These are phyloP conservation scores for Jasminum sambac DNA, from an alignment of 257 asterid genomes.

Conservation along the genomic window DNA sequence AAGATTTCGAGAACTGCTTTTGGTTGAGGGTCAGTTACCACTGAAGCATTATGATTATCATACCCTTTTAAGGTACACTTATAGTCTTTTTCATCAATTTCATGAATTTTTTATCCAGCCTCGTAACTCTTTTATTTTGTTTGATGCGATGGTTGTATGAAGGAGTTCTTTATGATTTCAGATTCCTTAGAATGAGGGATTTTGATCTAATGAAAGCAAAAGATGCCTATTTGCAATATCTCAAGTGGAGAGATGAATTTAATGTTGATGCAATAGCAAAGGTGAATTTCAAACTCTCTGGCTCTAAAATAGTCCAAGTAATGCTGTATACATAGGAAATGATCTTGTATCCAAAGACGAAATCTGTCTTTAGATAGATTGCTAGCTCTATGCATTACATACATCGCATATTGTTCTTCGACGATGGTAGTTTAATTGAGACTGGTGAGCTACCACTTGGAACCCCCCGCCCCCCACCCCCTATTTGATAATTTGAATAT, in stretches of 20 bases:
- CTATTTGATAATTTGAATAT: no score
- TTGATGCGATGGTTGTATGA: not conserved
- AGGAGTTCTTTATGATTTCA: conserved; percentile 28
- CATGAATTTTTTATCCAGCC: not conserved
- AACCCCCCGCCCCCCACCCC: no score
- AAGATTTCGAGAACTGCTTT: conserved; percentile 54
- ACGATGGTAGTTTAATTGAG: no score
- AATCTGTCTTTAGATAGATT: not conserved
- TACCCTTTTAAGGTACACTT: conserved; percentile 57
- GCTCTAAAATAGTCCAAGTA: not conserved
- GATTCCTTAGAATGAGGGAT: conserved; percentile 78
- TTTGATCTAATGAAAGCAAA: conserved; percentile 56
- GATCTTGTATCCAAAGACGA: not conserved
- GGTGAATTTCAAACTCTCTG: conserved; percentile 32
- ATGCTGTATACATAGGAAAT: not conserved
- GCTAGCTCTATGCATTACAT: not conserved
- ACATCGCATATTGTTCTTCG: not conserved
- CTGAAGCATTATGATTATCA: conserved; percentile 57
- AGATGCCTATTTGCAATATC: conserved; percentile 51
- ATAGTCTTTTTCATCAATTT: not conserved
- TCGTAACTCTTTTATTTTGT: not conserved
- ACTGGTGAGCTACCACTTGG: not conserved
- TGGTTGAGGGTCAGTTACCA: conserved; percentile 41
- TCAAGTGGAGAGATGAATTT: conserved; percentile 71
- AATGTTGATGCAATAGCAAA: conserved; percentile 50